Evolutionary conservation across 768 basidiomycete genomes (phyloP), one percentile per base, ranked within the genome.

Genomic region (Serendipita sp.): DNA sequence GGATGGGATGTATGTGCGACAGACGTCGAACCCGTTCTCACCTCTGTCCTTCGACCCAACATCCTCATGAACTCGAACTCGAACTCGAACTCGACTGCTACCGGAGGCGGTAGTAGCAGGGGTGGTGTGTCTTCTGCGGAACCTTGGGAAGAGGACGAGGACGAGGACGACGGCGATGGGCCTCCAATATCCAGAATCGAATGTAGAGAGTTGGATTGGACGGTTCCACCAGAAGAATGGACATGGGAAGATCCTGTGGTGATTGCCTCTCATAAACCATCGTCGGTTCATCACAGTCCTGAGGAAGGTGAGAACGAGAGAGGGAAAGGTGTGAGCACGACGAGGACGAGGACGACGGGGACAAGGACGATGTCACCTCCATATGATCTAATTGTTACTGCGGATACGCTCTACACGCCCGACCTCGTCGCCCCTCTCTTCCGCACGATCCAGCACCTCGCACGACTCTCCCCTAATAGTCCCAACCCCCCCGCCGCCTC

Each of bases 1-100:
- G 87, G 85, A 67, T 91, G 85, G 78, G 78, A 85, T 66, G 85
- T 90, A 47, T 78, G 88, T 36, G 83, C 88, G 1, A 91, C 90
- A 1, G 91, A 93, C 73, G 79, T 85, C 13, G 74, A 76, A 23
- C 77, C 80, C 66, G 84, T 91, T 66, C 79, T 89, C 63, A 70
- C 76, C 45, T 74, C 83, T 34, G 85, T 91, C 34, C 82, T 91
- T 52, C 67, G 72, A 36, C 74, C 70, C 48, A 93, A 94, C 74
- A 78, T 91, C 68, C 72, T 72, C 30, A 3, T 32, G n/a, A 51
- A 51, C n/a, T n/a, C 30, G 48, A 32, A 3, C n/a, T n/a, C n/a
- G n/a, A n/a, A n/a, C n/a, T n/a, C n/a, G n/a, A n/a, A n/a, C 16
- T 18, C 30, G 16, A 4, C 1, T 41, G 38, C 1, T 13, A 51